A percentile compares a stretch with the other conserved stretches of the same genome.
Conservation (phyloP, 352 stramenopile genomes). For the Pythium folliculosum region DNA sequence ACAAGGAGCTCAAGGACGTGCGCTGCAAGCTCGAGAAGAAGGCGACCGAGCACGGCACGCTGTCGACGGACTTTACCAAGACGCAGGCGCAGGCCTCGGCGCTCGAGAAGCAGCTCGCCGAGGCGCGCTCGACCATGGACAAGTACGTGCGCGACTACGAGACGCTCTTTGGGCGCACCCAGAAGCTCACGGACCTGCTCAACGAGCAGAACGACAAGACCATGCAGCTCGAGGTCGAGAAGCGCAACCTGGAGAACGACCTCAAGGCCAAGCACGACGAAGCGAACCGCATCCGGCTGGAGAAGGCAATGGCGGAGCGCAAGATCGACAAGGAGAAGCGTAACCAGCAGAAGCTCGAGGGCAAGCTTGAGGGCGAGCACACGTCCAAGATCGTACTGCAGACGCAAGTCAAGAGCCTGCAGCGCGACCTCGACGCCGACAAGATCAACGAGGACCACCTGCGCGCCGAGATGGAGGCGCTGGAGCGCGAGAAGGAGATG, state of each 20-base stretch:
- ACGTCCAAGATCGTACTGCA: conserved; percentile 81
- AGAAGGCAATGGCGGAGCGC: conserved; percentile 90
- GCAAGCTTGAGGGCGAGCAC: conserved; percentile 91
- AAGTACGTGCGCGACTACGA: conserved; percentile 94
- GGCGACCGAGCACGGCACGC: conserved; percentile 53
- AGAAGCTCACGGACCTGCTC: conserved; percentile 92
- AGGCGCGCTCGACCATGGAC: conserved; percentile 87
- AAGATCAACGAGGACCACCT: conserved; percentile 78
- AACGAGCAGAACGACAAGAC: conserved; percentile 92
- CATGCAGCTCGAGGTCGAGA: conserved; percentile 81
- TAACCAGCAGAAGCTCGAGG: conserved; percentile 87
- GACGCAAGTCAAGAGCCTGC: conserved; percentile 82
- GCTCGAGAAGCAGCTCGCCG: conserved; percentile 88
- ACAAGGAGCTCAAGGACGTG: conserved; percentile 93
- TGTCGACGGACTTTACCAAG: conserved; percentile 52
- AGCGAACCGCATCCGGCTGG: conserved; percentile 78
- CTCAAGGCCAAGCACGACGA: conserved; percentile 87
- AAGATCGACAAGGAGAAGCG: conserved; percentile 89
- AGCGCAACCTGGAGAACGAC: conserved; percentile 80
- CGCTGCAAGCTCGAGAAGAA: conserved; percentile 90
- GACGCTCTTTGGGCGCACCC: conserved; percentile 85
- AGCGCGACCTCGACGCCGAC: conserved; percentile 77
- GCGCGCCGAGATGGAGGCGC: conserved; percentile 71
- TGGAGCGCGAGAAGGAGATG: conserved; percentile 89
- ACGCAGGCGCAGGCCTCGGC: conserved; percentile 69